phyloP scores from a whole-genome alignment of 257 asterid genomes.

The Gentiana dahurica region DNA sequence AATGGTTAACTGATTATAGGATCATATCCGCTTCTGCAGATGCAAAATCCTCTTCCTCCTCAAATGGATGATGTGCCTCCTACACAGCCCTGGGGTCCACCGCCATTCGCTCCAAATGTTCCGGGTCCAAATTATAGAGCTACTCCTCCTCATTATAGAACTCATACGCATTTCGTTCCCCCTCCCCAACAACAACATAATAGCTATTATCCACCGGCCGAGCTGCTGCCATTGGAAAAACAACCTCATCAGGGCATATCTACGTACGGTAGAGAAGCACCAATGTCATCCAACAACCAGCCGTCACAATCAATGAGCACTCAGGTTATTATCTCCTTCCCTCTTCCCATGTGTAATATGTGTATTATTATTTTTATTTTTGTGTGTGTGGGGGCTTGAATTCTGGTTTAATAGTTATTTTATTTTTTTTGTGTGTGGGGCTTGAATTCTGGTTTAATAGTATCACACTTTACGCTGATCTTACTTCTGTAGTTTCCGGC shows the following conservation, averaged over 20 bases:
- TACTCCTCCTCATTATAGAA: slow-evolving; percentile 54
- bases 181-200: slow-evolving; percentile 68
- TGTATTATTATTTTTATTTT: slow-evolving; percentile 5
- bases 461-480: too few relatives aligned
- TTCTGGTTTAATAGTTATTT: too few relatives aligned
- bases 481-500: too few relatives aligned
- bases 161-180: slow-evolving; percentile 49
- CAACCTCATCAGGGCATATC: slow-evolving; percentile 87
- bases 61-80: slow-evolving; percentile 70
- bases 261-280: slow-evolving; percentile 72
- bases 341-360: background rate
- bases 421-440: too few relatives aligned
- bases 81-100: slow-evolving; percentile 74
- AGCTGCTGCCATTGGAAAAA: slow-evolving; percentile 54
- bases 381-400: too few relatives aligned
- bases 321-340: slow-evolving; percentile 40
- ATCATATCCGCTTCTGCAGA: slow-evolving; percentile 19
- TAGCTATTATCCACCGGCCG: slow-evolving; percentile 57
- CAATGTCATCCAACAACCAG: slow-evolving; percentile 49
- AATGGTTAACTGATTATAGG: slow-evolving; percentile 7
- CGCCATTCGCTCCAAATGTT: slow-evolving; percentile 51
- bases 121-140: slow-evolving; percentile 12
- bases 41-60: slow-evolving; percentile 53
- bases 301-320: slow-evolving; percentile 67
- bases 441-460: too few relatives aligned